phyloP scores from a whole-genome alignment of 805 yeast species.

The Starmerella kuoi region DNA sequence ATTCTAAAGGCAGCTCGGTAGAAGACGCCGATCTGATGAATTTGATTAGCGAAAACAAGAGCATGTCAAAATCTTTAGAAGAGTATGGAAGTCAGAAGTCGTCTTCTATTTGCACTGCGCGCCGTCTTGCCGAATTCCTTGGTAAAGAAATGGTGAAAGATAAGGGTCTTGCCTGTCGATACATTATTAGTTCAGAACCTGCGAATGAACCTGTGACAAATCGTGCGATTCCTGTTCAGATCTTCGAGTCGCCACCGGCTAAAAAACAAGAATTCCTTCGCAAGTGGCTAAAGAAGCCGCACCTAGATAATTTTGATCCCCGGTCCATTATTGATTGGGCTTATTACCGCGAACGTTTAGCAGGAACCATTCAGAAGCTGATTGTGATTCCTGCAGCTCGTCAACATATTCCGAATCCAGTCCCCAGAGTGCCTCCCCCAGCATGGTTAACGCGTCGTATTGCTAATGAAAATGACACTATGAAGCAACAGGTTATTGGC shows the following conservation, averaged over 20 bases:
- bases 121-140: conserved; percentile 80
- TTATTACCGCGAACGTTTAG: conserved; percentile 79
- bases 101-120: conserved; percentile 91
- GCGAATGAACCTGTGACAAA: conserved; percentile 82
- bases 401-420: conserved; percentile 79
- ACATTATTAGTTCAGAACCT: conserved; percentile 78
- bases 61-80: conserved; percentile 81
- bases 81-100: conserved; percentile 88
- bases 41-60: conserved; percentile 88
- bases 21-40: conserved; percentile 92
- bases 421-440: conserved; percentile 88
- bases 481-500: conserved; percentile 56
- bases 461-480: conserved; percentile 45
- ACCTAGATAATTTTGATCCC: conserved; percentile 72
- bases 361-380: conserved; percentile 86
- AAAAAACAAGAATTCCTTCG: conserved; percentile 64
- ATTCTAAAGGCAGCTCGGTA: conserved; percentile 69
- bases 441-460: conserved; percentile 74
- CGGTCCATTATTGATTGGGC: conserved; percentile 85
- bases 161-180: conserved; percentile 90
- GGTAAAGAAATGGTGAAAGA: conserved; percentile 96
- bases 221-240: conserved; percentile 92
- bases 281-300: conserved; percentile 75
- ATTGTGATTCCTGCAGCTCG: conserved; percentile 95
- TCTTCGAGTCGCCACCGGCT: conserved; percentile 67